Evolutionary conservation across 2,329 filamentous ascomycete species (phyloP).

Genomic region (Fusarium multiceps): DNA sequence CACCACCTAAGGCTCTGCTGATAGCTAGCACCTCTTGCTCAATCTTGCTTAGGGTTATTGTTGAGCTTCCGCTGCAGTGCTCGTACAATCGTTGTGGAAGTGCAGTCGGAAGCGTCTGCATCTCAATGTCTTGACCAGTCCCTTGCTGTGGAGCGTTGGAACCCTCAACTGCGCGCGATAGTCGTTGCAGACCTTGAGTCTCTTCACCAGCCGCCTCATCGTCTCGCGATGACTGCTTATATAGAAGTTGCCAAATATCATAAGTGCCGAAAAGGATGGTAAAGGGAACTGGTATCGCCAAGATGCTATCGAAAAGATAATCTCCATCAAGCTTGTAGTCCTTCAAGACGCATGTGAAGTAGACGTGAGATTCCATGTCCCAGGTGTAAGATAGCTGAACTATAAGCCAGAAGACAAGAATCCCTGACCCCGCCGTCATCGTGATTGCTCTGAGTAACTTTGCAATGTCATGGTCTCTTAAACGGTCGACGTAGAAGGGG

Average conservation of each 20-base stretch:
- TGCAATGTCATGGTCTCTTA: neutral
- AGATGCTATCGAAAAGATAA: fast-evolving
- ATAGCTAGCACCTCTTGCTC: neutral
- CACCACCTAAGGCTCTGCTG: neutral
- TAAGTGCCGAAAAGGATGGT: neutral
- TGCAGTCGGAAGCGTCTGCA: neutral
- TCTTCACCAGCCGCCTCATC: neutral
- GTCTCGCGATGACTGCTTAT: neutral
- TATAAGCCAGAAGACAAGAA: neutral
- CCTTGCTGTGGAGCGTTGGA: neutral
- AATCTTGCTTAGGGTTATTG: neutral
- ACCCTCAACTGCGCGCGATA: neutral
- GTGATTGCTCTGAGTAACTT: neutral
- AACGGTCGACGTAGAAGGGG: neutral
- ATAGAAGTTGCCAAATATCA: neutral
- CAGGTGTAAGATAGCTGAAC: neutral
- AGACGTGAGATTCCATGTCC: neutral
- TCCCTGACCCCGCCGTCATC: neutral
- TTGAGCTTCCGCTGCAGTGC: neutral
- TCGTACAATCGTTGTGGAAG: neutral
- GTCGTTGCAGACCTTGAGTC: neutral
- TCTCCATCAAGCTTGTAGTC: neutral
- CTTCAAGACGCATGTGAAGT: neutral
- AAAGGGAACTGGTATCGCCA: neutral
- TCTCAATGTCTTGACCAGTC: neutral